Evolutionary conservation across 129 eudicot genomes (phyloP).

Genomic region (Ambrosia artemisiifolia): DNA sequence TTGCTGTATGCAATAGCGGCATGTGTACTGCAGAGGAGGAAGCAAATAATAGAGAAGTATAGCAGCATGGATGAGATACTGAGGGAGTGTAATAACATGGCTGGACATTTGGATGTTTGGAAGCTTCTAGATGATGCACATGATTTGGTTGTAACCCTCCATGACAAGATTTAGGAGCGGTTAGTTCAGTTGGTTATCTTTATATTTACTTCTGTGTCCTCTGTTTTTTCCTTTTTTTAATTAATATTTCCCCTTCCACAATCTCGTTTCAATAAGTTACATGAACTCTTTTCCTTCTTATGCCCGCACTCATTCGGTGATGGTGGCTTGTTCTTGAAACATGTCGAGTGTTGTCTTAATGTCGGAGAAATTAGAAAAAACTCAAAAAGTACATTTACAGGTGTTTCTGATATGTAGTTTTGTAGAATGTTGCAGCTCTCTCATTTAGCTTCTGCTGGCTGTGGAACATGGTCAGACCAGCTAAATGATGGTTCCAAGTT

Average conservation of each 20-base stretch:
- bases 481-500: not conserved
- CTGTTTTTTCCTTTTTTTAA: not conserved
- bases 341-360: not conserved
- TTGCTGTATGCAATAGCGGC: constrained; percentile 78
- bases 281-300: not conserved
- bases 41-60: constrained; percentile 66
- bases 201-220: too few species aligned
- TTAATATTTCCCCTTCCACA: not conserved
- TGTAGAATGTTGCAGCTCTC: constrained; percentile 10
- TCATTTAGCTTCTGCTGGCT: not conserved
- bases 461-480: not conserved
- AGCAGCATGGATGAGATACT: constrained; percentile 86
- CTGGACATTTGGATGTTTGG: constrained; percentile 84
- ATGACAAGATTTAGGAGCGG: constrained; percentile 57
- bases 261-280: not conserved
- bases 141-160: constrained; percentile 74
- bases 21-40: constrained; percentile 67
- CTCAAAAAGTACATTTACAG: not conserved
- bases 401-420: not conserved
- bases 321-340: constrained; percentile 35
- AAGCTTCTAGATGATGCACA: constrained; percentile 84
- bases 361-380: not conserved
- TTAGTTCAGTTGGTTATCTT: not conserved
- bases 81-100: constrained; percentile 83
- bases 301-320: constrained; percentile 38